phyloP scores from a whole-genome alignment of 805 yeast genomes.

The Ogataea methylovora region DNA sequence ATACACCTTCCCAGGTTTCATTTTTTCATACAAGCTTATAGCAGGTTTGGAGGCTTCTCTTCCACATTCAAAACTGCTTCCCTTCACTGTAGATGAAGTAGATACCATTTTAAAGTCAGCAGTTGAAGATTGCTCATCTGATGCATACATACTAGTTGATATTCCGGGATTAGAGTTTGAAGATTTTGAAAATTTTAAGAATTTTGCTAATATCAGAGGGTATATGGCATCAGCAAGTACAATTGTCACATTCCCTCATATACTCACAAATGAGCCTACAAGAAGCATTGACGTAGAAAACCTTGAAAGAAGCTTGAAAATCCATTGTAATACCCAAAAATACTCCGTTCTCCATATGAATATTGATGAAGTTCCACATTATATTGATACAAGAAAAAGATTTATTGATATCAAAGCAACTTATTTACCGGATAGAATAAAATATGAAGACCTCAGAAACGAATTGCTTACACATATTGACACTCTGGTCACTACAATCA shows the following conservation, averaged over 20 bases:
- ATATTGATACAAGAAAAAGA: constrained; percentile 57
- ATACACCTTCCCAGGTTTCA: constrained; percentile 18
- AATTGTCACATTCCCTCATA: constrained; percentile 49
- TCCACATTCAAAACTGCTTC: constrained; percentile 22
- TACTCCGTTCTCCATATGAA: constrained; percentile 30
- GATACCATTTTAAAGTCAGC: constrained; percentile 11
- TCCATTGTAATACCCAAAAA: constrained; percentile 45
- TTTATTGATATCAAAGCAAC: constrained; percentile 54
- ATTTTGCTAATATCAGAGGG: constrained; percentile 42
- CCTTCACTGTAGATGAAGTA: constrained; percentile 20
- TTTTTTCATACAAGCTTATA: constrained; percentile 18
- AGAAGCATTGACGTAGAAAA: constrained; percentile 33
- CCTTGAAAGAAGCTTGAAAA: constrained; percentile 33
- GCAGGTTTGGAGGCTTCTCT: constrained; percentile 22
- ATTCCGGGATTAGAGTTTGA: constrained; percentile 44
- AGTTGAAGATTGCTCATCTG: constrained; percentile 37
- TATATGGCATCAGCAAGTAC: constrained; percentile 54
- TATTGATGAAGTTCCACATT: constrained; percentile 40
- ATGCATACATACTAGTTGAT: constrained; percentile 48
- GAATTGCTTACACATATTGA: constrained; percentile 19
- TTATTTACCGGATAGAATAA: constrained; percentile 33
- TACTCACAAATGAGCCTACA: constrained; percentile 25
- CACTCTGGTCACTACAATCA: constrained; percentile 37
- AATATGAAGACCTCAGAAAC: constrained; percentile 32
- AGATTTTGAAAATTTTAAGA: constrained; percentile 35